Evolutionary conservation across 805 yeast genomes (phyloP).

Genomic region (Candida alai): DNA sequence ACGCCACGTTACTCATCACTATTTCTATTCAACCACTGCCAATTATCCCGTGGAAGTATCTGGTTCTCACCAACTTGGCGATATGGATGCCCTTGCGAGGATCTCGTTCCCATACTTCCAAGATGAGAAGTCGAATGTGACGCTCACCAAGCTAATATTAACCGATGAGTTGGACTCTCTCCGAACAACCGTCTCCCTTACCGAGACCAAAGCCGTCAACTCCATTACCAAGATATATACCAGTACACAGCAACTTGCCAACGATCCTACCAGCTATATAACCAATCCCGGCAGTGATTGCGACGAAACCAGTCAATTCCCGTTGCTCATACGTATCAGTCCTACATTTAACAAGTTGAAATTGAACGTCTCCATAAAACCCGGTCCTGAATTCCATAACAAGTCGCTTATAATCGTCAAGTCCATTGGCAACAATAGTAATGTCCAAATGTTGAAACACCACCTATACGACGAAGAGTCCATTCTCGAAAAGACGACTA

Average conservation of each 20-base stretch:
- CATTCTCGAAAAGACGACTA: conserved; percentile 3
- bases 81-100: conserved; percentile 5
- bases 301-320: conserved; percentile 13
- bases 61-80: too few species aligned
- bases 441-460: conserved; percentile 10
- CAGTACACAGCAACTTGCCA: conserved; percentile 10
- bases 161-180: conserved; percentile 24
- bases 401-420: conserved; percentile 32
- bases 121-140: conserved; percentile 1
- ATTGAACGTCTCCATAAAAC: conserved; percentile 24
- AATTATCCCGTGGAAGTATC: too few species aligned
- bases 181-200: conserved; percentile 19
- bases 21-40: neutral
- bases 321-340: conserved; percentile 30
- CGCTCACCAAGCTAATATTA: conserved; percentile 11
- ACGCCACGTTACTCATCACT: neutral
- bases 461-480: conserved; percentile 9
- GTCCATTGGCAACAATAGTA: conserved; percentile 16
- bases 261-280: conserved; percentile 22
- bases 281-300: conserved; percentile 17
- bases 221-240: conserved; percentile 17
- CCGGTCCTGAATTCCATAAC: conserved; percentile 4
- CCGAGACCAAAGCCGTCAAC: conserved; percentile 17
- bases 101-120: conserved; percentile 9
- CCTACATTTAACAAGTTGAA: conserved; percentile 22